Evolutionary conservation across 176 grass and related monocot species (phyloP), one percentile per base, ranked within the genome.

Genomic region (Carex littledalei): DNA sequence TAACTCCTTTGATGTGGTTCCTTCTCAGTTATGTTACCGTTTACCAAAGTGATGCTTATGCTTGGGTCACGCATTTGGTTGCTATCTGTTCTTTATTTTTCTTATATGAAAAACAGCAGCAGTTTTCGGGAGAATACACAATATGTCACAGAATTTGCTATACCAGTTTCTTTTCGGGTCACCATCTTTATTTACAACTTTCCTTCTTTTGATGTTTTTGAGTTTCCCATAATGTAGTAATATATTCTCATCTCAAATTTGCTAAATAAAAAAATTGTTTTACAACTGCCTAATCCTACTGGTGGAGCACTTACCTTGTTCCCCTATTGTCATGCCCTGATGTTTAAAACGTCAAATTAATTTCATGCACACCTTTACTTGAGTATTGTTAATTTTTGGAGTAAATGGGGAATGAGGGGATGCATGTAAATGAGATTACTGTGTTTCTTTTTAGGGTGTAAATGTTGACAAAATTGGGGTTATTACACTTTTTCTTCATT

Each of bases 231-330:
- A 45, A 53, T 88, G 72, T 24, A 79, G 75, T 70, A 18, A 73
- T 18, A 50, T 39, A 86, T 70, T 31, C 72, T 63, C 71, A 85
- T 29, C 78, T 13, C 75, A 61, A 77, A 72, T 32, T 7, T n/a
- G 12, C 18, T n/a, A 72, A 35, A 78, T 18, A 70, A 24, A 57
- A 12, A 53, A 37, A 14, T 73, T 14, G 8, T 16, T 63, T 35
- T 58, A 26, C 52, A 54, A 78, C 50, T 56, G 47, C 43, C 49
- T 54, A 20, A 50, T 1, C 47, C 72, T 29, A 77, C 22, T 55
- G 72, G 43, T 31, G 20, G 24, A 15, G 72, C 39, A 15, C 12
- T 73, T 68, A 10, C 32, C 67, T 76, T 76, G n/a, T 29, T 76
- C 45, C 4, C 11, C 21, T 15, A 53, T 41, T 52, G 43, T 29